These are phyloP conservation scores for Psidium guajava DNA, from an alignment of 345 rosid species.

Conservation along the genomic window DNA sequence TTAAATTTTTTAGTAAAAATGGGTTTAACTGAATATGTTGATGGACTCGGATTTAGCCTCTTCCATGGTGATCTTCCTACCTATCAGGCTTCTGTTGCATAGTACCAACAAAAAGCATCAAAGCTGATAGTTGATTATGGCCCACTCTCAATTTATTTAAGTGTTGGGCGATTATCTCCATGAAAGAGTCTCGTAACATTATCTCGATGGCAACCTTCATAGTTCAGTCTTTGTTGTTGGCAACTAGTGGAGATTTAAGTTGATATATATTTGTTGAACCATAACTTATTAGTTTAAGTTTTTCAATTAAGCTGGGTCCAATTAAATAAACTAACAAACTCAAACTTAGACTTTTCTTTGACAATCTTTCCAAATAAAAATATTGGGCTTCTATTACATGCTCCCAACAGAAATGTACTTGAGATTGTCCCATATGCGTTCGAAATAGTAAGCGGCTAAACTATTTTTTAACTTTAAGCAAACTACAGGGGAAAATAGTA, in stretches of 20 bases:
- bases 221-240: not conserved
- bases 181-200: too few species aligned
- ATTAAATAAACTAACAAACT: not conserved
- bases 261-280: too few species aligned
- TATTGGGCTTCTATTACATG: not conserved
- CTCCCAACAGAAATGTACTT: not conserved
- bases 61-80: not conserved
- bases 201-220: not conserved
- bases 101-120: not conserved
- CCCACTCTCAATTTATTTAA: not conserved
- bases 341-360: not conserved
- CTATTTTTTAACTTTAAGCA: not conserved
- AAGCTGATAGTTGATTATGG: not conserved
- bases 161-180: too few species aligned
- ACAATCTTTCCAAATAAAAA: not conserved
- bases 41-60: not conserved
- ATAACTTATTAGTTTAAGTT: not conserved
- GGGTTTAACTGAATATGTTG: not conserved
- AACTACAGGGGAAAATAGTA: not conserved
- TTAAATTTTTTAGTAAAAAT: not conserved
- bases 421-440: not conserved
- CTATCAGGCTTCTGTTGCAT: not conserved
- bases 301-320: not conserved
- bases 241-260: not conserved
- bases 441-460: not conserved